Evolutionary conservation across 768 basidiomycete genomes (phyloP).

Genomic region (Porphyrellus cyaneotinctus): DNA sequence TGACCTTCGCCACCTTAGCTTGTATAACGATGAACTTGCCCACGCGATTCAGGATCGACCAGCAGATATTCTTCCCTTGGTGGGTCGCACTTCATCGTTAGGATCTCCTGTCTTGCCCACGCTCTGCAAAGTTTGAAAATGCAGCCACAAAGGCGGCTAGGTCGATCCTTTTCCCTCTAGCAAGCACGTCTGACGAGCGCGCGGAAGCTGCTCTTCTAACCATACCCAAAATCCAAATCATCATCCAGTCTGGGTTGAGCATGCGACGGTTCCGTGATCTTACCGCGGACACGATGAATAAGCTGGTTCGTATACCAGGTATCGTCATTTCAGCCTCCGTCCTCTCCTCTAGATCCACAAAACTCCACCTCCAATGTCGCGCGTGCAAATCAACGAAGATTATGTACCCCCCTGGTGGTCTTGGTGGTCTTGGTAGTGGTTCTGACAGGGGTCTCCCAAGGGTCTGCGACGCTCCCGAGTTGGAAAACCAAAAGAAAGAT

Average conservation of each 20-base stretch:
- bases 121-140: constrained; percentile 71
- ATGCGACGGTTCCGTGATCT: constrained; percentile 92
- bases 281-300: constrained; percentile 91
- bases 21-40: constrained; percentile 93
- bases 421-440: constrained; percentile 86
- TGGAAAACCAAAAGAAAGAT: constrained; percentile 85
- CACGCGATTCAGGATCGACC: constrained; percentile 88
- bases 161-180: constrained; percentile 76
- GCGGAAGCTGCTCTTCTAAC: constrained; percentile 44
- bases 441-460: constrained; percentile 83
- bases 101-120: neutral
- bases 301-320: constrained; percentile 93
- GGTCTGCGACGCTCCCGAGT: constrained; percentile 75
- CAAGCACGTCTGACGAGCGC: constrained; percentile 44
- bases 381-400: constrained; percentile 78
- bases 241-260: constrained; percentile 85
- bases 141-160: constrained; percentile 85
- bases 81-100: constrained; percentile 34
- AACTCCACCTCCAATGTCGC: constrained; percentile 89
- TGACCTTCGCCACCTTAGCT: constrained; percentile 69
- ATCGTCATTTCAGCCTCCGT: constrained; percentile 98
- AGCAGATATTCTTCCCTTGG: constrained; percentile 83
- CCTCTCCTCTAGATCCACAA: constrained; percentile 88
- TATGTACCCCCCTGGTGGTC: constrained; percentile 70
- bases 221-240: constrained; percentile 79